phyloP scores from a whole-genome alignment of 2,329 filamentous ascomycete genomes.

The Cladorrhinum sp. region DNA sequence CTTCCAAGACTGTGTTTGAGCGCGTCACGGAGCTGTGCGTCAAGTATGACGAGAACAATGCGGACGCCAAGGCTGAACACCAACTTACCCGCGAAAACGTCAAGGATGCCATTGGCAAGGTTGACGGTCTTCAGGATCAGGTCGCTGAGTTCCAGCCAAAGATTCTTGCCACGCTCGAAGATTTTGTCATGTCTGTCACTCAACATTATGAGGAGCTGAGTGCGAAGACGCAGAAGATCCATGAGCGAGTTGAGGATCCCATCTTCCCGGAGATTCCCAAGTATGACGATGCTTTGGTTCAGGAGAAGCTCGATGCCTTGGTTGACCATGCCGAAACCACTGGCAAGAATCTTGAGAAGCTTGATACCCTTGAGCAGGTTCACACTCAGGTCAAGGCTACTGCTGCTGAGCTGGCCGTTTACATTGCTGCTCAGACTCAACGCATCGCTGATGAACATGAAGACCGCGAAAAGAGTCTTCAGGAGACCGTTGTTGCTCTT shows the following conservation, averaged over 20 bases:
- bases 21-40: conserved; percentile 75
- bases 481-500: conserved; percentile 76
- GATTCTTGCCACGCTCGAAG: conserved; percentile 79
- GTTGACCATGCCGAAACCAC: conserved; percentile 64
- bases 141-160: conserved; percentile 83
- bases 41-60: conserved; percentile 72
- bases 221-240: conserved; percentile 53
- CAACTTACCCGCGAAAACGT: conserved; percentile 79
- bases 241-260: conserved; percentile 61
- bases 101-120: conserved; percentile 66
- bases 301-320: conserved; percentile 57
- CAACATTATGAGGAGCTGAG: conserved; percentile 89
- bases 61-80: conserved; percentile 74
- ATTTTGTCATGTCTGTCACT: conserved; percentile 77
- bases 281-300: conserved; percentile 62
- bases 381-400: conserved; percentile 83
- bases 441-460: conserved; percentile 75
- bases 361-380: conserved; percentile 83
- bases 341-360: conserved; percentile 67
- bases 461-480: conserved; percentile 72
- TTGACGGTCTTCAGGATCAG: conserved; percentile 74
- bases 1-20: conserved; percentile 81
- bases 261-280: conserved; percentile 54
- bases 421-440: conserved; percentile 73
- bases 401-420: conserved; percentile 78